phyloP scores from a whole-genome alignment of 257 asterid species.

The Catharanthus roseus region DNA sequence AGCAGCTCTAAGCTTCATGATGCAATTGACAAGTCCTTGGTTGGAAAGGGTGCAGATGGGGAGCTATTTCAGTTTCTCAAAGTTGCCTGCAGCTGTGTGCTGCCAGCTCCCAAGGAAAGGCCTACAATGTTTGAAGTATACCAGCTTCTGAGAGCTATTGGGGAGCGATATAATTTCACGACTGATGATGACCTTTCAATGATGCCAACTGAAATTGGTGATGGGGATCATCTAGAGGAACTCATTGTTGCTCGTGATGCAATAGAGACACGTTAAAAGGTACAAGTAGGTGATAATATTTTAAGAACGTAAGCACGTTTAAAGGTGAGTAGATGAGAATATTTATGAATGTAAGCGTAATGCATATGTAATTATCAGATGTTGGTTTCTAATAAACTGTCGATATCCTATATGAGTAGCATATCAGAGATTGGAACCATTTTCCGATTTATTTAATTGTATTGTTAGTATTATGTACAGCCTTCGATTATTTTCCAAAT shows the following conservation, averaged over 20 bases:
- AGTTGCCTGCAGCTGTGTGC: constrained; percentile 73
- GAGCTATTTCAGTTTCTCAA: constrained; percentile 80
- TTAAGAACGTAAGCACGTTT: constrained; percentile 12
- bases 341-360: constrained; percentile 12
- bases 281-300: constrained; percentile 10
- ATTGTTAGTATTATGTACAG: background rate
- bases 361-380: constrained; percentile 23
- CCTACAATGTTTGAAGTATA: constrained; percentile 90
- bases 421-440: background rate
- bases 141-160: constrained; percentile 70
- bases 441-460: background rate
- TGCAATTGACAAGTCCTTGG: constrained; percentile 56
- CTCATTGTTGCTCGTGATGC: constrained; percentile 79
- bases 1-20: constrained; percentile 56
- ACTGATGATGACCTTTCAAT: constrained; percentile 59
- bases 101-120: constrained; percentile 62
- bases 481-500: background rate
- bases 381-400: constrained; percentile 9
- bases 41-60: constrained; percentile 50
- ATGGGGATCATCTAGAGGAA: constrained; percentile 43
- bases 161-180: constrained; percentile 54
- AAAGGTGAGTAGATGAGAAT: constrained; percentile 15
- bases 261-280: constrained; percentile 19
- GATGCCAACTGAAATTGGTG: constrained; percentile 45
- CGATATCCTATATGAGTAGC: constrained; percentile 11